Base-by-base conservation (phyloP, 371 early-diverging fungal species). In the Conidiobolus coronatus region DNA sequence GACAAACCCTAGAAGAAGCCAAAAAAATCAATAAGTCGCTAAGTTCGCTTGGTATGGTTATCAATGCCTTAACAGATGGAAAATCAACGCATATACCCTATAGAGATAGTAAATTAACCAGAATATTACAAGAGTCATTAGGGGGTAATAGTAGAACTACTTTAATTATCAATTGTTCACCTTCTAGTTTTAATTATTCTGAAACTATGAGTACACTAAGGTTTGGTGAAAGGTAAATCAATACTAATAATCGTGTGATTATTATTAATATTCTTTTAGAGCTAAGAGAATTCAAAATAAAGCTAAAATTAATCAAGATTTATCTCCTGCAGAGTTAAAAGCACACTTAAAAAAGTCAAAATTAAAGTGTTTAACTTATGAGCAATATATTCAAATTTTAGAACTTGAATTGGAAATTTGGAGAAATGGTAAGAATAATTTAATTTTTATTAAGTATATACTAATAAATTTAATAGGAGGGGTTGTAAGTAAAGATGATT, bases 11-110 rank as follows among this genome's bases (percentile, higher is more conserved):
- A 29, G 95, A 97, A 69, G 99, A 99, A 62, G 97, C 99, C 50
- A 94, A 95, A 62, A 93, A 91, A 63, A 99, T 99, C 66, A 99
- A 99, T 72, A 94, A 87, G 66, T 94, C 94, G 0, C 69, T 99
- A 12, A 84, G 90, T 1, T 86, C 93, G 0, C 70, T 99, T 14
- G 98, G 98, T 42, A 98, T 91, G 86, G 98, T 98, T 51, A 98
- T 99, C 59, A 91, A 90, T 57, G 79, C 94, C 17, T 68, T 99
- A 49, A 86, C 88, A 2, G 86, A 85, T 49, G 85, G 84, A 56
- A 80, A 86, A 65, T 82, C 88, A 5, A 72, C 81, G 20, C 96
- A 96, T 60, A 72, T 99, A 55, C 96, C 98, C 20, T 99, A 95
- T 68, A 79, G 98, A 59, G 97, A 99, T 68, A 86, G 86, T 40